A percentile compares a stretch with the other conserved stretches of the same genome.
Evolutionary conservation across 805 yeast species (phyloP).

Genomic region (Candida chauliodis): DNA sequence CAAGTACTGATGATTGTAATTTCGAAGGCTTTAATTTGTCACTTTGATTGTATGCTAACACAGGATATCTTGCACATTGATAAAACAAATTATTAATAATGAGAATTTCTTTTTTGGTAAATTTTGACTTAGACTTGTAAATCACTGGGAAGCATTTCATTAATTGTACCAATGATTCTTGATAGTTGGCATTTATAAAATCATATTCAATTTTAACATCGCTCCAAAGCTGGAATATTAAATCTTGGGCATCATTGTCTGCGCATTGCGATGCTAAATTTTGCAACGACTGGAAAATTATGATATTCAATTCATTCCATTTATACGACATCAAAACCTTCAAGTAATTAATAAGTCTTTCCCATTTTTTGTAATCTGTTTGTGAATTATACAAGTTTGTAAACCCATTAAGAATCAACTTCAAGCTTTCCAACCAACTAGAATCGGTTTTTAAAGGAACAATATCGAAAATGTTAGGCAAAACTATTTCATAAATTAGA

Average conservation of each 20-base stretch:
- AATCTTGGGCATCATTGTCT: constrained; percentile 23
- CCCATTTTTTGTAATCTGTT: constrained; percentile 46
- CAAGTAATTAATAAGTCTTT: constrained; percentile 49
- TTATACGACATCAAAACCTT: constrained; percentile 33
- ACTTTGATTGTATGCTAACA: constrained; percentile 52
- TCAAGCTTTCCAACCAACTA: constrained; percentile 60
- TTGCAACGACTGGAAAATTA: constrained; percentile 52
- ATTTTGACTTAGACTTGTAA: constrained; percentile 30
- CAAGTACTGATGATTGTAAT: constrained; percentile 59
- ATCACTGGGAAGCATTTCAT: constrained; percentile 52
- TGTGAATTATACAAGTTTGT: constrained; percentile 48
- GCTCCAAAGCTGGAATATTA: constrained; percentile 51
- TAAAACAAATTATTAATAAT: constrained; percentile 57
- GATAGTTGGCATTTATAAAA: constrained; percentile 47
- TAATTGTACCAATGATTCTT: constrained; percentile 57
- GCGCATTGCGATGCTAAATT: constrained; percentile 36
- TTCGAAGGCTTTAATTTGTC: constrained; percentile 55
- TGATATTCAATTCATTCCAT: constrained; percentile 51
- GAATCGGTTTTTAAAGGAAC: constrained; percentile 18
- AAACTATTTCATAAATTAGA: constrained; percentile 59
- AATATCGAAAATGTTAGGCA: constrained; percentile 47
- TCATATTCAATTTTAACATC: constrained; percentile 37
- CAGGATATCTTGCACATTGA: constrained; percentile 68
- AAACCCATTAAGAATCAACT: constrained; percentile 62
- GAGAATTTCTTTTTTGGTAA: constrained; percentile 37